Evolutionary conservation across 2,329 filamentous ascomycete genomes (phyloP).

Genomic region (Calonectria pseudoturangicola): DNA sequence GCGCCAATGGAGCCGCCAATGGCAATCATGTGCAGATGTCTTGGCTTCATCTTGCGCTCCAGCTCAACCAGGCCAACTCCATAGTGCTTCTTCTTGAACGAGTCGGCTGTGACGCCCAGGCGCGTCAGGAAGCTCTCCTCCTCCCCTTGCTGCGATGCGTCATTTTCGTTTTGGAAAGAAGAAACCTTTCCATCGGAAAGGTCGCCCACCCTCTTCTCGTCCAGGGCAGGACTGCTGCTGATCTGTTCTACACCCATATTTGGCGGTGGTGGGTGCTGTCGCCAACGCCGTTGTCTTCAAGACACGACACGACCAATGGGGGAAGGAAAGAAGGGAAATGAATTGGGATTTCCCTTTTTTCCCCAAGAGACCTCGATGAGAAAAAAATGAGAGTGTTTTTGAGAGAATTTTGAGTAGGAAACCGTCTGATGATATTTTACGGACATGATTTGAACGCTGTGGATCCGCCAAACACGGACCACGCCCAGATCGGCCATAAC

Average conservation of each 20-base stretch:
- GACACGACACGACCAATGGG: neutral
- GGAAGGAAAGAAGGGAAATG: neutral
- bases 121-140: slow-evolving; percentile 29
- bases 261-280: neutral
- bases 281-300: neutral
- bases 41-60: slow-evolving; percentile 33
- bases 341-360: neutral
- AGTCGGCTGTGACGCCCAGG: slow-evolving; percentile 26
- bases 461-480: slow-evolving; percentile 25
- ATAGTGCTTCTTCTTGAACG: slow-evolving; percentile 34
- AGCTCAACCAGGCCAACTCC: slow-evolving; percentile 31
- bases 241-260: slow-evolving; percentile 22
- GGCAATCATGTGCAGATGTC: slow-evolving; percentile 34
- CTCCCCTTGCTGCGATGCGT: neutral
- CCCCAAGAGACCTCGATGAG: neutral
- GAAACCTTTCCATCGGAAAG: slow-evolving; percentile 18
- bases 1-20: slow-evolving; percentile 35
- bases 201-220: slow-evolving; percentile 31
- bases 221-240: slow-evolving; percentile 21
- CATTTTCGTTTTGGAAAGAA: slow-evolving; percentile 20
- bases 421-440: slow-evolving; percentile 29
- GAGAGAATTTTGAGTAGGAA: slow-evolving; percentile 17
- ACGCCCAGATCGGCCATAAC: slow-evolving; percentile 21
- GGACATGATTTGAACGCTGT: slow-evolving; percentile 17
- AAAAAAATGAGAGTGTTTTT: slow-evolving; percentile 19